Evolutionary conservation across 768 basidiomycete genomes (phyloP), one percentile per base, ranked within the genome.

Genomic region (Rhizopogon rudus): DNA sequence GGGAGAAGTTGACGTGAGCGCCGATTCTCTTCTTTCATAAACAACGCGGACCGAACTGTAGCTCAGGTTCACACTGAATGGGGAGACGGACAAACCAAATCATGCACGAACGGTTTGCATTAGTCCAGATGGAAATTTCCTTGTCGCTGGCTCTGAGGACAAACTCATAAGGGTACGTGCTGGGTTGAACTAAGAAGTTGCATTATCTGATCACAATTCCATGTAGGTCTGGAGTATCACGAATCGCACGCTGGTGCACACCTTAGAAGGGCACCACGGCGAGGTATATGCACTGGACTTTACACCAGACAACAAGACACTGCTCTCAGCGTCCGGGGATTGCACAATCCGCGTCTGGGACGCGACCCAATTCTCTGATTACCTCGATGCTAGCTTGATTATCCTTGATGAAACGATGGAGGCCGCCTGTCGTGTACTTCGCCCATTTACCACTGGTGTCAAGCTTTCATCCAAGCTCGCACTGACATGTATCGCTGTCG

Each of bases 221-320:
- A 41, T 31, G 6, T 63, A 94, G 89, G 91, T 97, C 62, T 97
- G 94, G 94, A 92, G 95, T 63, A 91, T 97, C 44, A 86, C 84
- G 63, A 86, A 87, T 62, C 81, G 81, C 37, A 91, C 95, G 65
- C 81, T 49, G 16, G 48, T 49, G 86, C 54, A 86, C 59, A 75
- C 90, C 9, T 92, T 95, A 63, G 85, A 89, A 60, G 94, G 94
- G 5, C 94, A 97, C 72, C 83, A 84, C 63, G 89, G 93, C 65
- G 94, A 96, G 65, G 93, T 97, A 64, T 96, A 96, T 71, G 92
- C 93, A 1, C 85, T 97, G 59, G 92, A 91, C 69, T 96, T 94
- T 71, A 91, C 91, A 2, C 72, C 77, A n/a, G 90, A 94, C 61
- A 93, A 94, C 6, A 78, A 84, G 5, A 79, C 88, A 61, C 87